Evolutionary conservation across 805 yeast genomes (phyloP).

Genomic region (Nakazawaea anatomiae): DNA sequence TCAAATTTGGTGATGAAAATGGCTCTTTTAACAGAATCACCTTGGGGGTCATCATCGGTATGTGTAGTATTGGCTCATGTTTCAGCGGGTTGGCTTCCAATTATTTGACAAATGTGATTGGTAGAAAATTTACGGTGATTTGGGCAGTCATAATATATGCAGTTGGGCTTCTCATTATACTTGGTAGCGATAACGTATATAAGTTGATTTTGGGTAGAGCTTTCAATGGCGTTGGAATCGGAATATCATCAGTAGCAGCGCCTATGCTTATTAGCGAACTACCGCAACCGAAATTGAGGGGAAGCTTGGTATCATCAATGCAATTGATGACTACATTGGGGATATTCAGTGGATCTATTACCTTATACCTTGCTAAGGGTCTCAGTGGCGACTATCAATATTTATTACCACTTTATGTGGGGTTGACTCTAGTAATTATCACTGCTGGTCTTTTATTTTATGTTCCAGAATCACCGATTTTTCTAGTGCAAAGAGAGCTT

Average conservation of each 20-base stretch:
- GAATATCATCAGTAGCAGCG: conserved; percentile 24
- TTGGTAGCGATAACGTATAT: conserved; percentile 16
- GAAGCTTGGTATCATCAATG: conserved; percentile 24
- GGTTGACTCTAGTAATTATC: conserved; percentile 13
- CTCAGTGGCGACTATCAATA: conserved; percentile 16
- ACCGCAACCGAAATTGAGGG: conserved; percentile 23
- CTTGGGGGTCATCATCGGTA: conserved; percentile 24
- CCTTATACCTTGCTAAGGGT: conserved; percentile 15
- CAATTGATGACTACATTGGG: conserved; percentile 30
- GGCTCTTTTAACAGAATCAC: conserved; percentile 17
- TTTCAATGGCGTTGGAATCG: conserved; percentile 25
- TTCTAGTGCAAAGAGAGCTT: conserved; percentile 14
- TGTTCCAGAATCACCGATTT: conserved; percentile 30
- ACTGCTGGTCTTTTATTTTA: conserved; percentile 16
- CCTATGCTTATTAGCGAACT: conserved; percentile 32
- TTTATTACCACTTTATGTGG: conserved; percentile 17
- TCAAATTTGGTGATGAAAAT: conserved; percentile 15
- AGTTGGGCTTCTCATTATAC: conserved; percentile 15
- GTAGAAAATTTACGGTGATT: conserved; percentile 19
- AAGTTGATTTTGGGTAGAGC: conserved; percentile 22
- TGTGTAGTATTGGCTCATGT: conserved; percentile 24
- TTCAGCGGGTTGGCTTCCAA: conserved; percentile 25
- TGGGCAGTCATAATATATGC: conserved; percentile 17
- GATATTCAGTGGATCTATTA: conserved; percentile 23
- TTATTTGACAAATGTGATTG: conserved; percentile 18